Base-by-base conservation (phyloP, 1,139 yeast genomes). In the Casaregolazyma suthepensis region DNA sequence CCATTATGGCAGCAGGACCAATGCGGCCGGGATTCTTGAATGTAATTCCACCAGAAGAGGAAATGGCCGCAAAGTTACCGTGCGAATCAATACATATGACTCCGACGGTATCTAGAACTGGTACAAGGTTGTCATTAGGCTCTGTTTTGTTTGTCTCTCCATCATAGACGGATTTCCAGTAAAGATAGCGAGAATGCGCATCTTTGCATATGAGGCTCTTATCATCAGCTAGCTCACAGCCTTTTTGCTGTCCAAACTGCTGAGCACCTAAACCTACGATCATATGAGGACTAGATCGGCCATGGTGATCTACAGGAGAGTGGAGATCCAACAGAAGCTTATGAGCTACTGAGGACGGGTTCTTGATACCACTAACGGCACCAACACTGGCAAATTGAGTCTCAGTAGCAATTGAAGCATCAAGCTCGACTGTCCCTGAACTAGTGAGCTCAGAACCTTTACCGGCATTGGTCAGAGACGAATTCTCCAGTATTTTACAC, bases 401-500 rank as follows among this genome's bases (percentile, higher is more conserved):
- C 47, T 48, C 57, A 54, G 59, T 57, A 58, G 71, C 63, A 12
- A 73, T 55, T 1, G 68, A 59, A 1, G 81, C 78, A 63, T 82
- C 87, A 59, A 83, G 79, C 56, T 77, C 80, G 0, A 80, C 81
- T 3, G 65, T 54, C 0, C 85, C 85, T 1, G 63, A 55, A 10
- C 68, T 54, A 56, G 78, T 77, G 52, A 81, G 66, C 17, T 80
- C 77, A 1, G 85, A 76, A 1, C 86, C 86, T 51, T 62, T 66
- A 0, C 86, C 87, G 2, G 85, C 78, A 61, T 82, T 82, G 13
- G 85, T 80, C 52, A 75, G 61, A 7, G 69, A 62, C 2, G 77
- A 71, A 29, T 65, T 65, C 59, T 82, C 87, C 15, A 82, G 63
- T 3, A 71, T 50, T 37, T 63, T 62, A 48, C 69, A 63, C 0